phyloP scores from a whole-genome alignment of 495 filamentous ascomycete species.

The Delitschia confertaspora region DNA sequence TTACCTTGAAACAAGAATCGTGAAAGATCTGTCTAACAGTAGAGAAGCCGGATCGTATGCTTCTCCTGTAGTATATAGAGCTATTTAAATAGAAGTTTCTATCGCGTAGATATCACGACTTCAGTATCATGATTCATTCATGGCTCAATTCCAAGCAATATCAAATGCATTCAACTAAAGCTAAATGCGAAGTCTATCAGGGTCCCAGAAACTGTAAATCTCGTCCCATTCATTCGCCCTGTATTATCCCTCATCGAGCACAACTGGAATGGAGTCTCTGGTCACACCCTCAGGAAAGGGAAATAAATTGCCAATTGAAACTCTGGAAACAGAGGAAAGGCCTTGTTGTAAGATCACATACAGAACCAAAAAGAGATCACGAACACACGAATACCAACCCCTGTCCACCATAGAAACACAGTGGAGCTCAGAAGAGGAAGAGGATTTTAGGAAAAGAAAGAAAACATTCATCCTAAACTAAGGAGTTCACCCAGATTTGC shows the following conservation, averaged over 20 bases:
- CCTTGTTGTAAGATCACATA: background rate
- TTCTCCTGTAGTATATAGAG: too few relatives aligned
- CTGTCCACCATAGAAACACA: background rate
- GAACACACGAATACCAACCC: background rate
- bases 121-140: too few relatives aligned
- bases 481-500: background rate
- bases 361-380: background rate
- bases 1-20: too few relatives aligned
- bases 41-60: too few relatives aligned
- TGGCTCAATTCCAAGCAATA: too few relatives aligned
- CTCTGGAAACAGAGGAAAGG: background rate
- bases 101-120: too few relatives aligned
- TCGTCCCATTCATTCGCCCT: background rate
- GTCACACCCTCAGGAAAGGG: background rate
- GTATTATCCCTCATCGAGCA: background rate
- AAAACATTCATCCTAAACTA: background rate
- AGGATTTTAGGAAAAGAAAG: background rate
- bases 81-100: too few relatives aligned
- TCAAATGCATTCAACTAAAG: too few relatives aligned
- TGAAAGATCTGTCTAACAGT: too few relatives aligned
- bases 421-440: background rate
- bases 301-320: background rate
- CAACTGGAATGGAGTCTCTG: background rate
- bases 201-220: too few relatives aligned
- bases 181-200: too few relatives aligned